phyloP scores from a whole-genome alignment of 1,139 yeast species.

The Kodamaea derodonti region DNA sequence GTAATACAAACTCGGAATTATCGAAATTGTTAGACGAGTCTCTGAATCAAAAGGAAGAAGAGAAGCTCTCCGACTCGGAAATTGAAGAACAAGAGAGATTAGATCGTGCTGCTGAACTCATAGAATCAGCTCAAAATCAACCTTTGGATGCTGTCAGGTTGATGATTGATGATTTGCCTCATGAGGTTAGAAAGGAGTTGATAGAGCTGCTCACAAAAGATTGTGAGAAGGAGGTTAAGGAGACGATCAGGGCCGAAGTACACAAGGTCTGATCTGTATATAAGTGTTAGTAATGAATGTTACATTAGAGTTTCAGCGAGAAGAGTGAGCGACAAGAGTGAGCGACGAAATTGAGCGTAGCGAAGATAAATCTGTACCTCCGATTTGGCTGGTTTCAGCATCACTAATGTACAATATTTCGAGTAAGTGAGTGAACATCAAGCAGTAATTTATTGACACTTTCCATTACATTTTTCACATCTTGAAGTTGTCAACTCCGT shows the following conservation, averaged over 20 bases:
- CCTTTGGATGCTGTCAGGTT: slow-evolving; percentile 26
- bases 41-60: slow-evolving; percentile 20
- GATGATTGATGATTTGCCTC: slow-evolving; percentile 38
- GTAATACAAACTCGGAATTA: slow-evolving; percentile 41
- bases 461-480: no score
- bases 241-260: slow-evolving; percentile 7
- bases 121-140: slow-evolving; percentile 20
- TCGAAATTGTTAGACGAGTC: slow-evolving; percentile 43
- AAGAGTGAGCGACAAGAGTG: no score
- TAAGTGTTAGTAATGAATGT: no score
- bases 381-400: no score
- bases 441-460: no score
- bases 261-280: slow-evolving; percentile 2
- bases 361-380: no score
- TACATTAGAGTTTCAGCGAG: no score
- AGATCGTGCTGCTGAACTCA: slow-evolving; percentile 25
- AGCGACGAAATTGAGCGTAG: no score
- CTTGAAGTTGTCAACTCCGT: no score
- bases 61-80: slow-evolving; percentile 19
- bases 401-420: no score
- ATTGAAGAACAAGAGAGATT: slow-evolving; percentile 21
- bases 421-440: no score
- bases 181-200: slow-evolving; percentile 30
- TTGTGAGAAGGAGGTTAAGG: slow-evolving; percentile 11
- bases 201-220: slow-evolving; percentile 23